Evolutionary conservation across 2,329 filamentous ascomycete species (phyloP).

Genomic region (Elsinoe perseae): DNA sequence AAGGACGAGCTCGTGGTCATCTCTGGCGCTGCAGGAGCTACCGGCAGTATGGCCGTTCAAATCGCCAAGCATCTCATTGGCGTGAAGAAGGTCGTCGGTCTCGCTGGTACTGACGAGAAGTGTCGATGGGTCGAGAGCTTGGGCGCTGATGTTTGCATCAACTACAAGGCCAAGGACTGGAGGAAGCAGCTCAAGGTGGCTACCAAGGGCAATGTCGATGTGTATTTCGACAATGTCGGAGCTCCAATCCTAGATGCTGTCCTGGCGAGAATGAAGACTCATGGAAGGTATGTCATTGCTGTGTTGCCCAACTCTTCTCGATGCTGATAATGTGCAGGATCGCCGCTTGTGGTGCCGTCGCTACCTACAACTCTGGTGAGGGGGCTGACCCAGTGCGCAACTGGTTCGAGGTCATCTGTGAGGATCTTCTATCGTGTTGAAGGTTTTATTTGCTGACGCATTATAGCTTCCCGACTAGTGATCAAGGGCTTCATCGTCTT

Average conservation of each 20-base stretch:
- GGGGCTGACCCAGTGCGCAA: constrained; percentile 29
- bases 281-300: constrained; percentile 32
- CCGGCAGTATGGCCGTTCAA: constrained; percentile 44
- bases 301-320: not conserved
- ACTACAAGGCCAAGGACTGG: constrained; percentile 47
- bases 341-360: constrained; percentile 62
- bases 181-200: constrained; percentile 39
- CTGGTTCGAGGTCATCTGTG: constrained; percentile 30
- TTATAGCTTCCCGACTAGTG: constrained; percentile 25
- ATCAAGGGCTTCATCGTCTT: constrained; percentile 31
- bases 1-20: constrained; percentile 42
- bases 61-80: constrained; percentile 44
- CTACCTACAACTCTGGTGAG: constrained; percentile 54
- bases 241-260: constrained; percentile 63
- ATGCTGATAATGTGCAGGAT: constrained; percentile 23
- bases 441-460: not conserved
- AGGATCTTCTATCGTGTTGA: not conserved
- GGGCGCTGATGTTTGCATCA: constrained; percentile 47
- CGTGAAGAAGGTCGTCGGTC: constrained; percentile 42
- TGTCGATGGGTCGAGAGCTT: constrained; percentile 45
- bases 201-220: constrained; percentile 47
- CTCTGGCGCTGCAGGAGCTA: constrained; percentile 43
- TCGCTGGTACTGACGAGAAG: constrained; percentile 47
- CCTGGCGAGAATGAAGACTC: constrained; percentile 53
- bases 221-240: constrained; percentile 69